phyloP scores from a whole-genome alignment of 1,139 yeast species.

The Suhomyces bokatorum region DNA sequence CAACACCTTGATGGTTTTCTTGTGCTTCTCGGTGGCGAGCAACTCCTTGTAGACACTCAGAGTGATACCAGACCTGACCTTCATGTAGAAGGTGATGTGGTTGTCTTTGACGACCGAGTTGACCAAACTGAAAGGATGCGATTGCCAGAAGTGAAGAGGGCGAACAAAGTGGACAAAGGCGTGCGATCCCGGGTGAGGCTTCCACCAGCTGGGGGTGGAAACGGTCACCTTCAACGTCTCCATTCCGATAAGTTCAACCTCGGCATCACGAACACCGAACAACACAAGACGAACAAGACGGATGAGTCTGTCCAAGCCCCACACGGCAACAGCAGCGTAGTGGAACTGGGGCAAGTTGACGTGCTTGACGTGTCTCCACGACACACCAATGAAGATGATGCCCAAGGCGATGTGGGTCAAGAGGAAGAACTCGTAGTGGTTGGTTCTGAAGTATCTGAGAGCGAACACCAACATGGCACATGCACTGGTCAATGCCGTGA shows the following conservation, averaged over 20 bases:
- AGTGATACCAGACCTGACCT: constrained; percentile 26
- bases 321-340: constrained; percentile 21
- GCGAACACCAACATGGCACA: constrained; percentile 18
- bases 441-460: constrained; percentile 16
- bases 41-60: constrained; percentile 18
- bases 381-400: constrained; percentile 16
- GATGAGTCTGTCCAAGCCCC: constrained; percentile 21
- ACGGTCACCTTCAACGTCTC: constrained; percentile 22
- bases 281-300: constrained; percentile 16
- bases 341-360: constrained; percentile 11
- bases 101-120: constrained; percentile 16
- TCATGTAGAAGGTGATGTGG: constrained; percentile 21
- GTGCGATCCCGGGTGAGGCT: constrained; percentile 18
- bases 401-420: constrained; percentile 20
- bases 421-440: constrained; percentile 21
- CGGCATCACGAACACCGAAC: constrained; percentile 23
- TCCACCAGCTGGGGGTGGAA: constrained; percentile 20
- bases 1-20: constrained; percentile 29
- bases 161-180: constrained; percentile 22
- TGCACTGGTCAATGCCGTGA: constrained; percentile 14
- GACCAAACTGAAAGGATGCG: constrained; percentile 25
- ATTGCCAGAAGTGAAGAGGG: constrained; percentile 24
- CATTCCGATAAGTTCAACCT: constrained; percentile 18
- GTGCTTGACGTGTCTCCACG: constrained; percentile 15
- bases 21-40: constrained; percentile 14